Base-by-base conservation (phyloP, 352 stramenopile species). In the Globisporangium takayamanum region DNA sequence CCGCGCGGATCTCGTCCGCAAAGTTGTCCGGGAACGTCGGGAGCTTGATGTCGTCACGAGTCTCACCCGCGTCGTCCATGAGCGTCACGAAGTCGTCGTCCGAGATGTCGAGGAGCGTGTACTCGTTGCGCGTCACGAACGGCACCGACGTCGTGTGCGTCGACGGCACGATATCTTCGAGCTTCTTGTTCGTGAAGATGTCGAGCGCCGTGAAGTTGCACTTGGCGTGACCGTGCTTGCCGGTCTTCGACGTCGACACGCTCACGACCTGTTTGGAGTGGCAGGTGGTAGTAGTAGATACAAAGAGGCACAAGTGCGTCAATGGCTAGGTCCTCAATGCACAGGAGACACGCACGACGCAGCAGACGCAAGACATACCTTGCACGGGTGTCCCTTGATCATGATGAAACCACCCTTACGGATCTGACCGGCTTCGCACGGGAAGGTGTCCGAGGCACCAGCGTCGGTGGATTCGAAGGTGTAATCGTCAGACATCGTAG, bases 171-270 rank as follows among this genome's bases (percentile, higher is more conserved):
- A 99, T 98, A 88, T 99, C 97, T 77, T 99, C 97, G 64, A 97
- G 92, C 93, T 99, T 99, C 88, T 99, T 99, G 77, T 98, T 98
- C 57, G 95, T 99, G 91, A 99, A 99, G 79, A 99, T 99, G 84
- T 99, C 97, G 39, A 97, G 85, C 61, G 97, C 97, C 66, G 89
- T 97, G 74, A 99, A 99, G 91, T 99, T 99, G 72, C 95, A 98
- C 90, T 99, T 99, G 69, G 97, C 97, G 91, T 99, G 97, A 63
- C 97, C 97, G 90, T 99, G 97, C 95, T 99, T 99, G 84, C 97
- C 97, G 61, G 97, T 99, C 96, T 99, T 99, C 62, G 97, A 99
- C 62, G 98, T 99, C 67, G 97, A 99, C 66, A 99, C 97, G 71
- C 76, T 96, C 55, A 96, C 88, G 47, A 97, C 84, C 55, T 73